Evolutionary conservation across 139 green algal genomes (phyloP), one percentile per base, ranked within the genome.

Genomic region (Spirogloea muscicola): DNA sequence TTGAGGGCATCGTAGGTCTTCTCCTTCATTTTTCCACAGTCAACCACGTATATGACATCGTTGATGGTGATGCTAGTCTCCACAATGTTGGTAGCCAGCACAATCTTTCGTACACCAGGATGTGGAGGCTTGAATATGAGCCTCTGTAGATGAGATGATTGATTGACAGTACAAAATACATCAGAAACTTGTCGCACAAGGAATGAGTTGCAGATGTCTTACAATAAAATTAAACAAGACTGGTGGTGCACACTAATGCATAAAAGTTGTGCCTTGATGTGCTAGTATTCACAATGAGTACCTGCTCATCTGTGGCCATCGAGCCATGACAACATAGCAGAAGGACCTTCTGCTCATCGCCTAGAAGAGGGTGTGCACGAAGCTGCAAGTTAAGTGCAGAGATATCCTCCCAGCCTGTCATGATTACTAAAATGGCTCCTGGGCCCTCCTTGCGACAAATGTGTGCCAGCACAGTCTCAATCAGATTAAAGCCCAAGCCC

Each of bases 331-430:
- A 76, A 2, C 82, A 79, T 36, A 93, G 83, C 34, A 94, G 41
- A 38, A 55, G 34, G 34, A 79, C 41, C 0, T 68, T 7, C 3
- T 31, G 63, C 6, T 31, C 29, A 41, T 81, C 55, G 0, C 73
- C 73, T 46, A 88, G 74, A 13, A 49, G 10, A 0, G 75, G 49
- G 10, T 59, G 29, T 21, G 18, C 42, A 40, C 86, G 78, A 67
- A 95, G 77, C 37, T 49, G 18, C 1, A 93, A 87, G 49, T 86
- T 86, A 25, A 94, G 75, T 33, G 83, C 69, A 1, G 83, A 84
- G 58, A 95, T 95, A 68, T 95, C 90, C 59, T 93, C 82, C 89
- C 88, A 93, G 5, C 90, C 90, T 27, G 89, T 90, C 48, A 95
- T 76, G 70, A 95, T 93, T 21, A 93, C 80, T 4, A 95, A 84